These are phyloP conservation scores for Neopestalotiopsis clavispora DNA, from an alignment of 2,329 filamentous ascomycete species.

Conservation along the genomic window DNA sequence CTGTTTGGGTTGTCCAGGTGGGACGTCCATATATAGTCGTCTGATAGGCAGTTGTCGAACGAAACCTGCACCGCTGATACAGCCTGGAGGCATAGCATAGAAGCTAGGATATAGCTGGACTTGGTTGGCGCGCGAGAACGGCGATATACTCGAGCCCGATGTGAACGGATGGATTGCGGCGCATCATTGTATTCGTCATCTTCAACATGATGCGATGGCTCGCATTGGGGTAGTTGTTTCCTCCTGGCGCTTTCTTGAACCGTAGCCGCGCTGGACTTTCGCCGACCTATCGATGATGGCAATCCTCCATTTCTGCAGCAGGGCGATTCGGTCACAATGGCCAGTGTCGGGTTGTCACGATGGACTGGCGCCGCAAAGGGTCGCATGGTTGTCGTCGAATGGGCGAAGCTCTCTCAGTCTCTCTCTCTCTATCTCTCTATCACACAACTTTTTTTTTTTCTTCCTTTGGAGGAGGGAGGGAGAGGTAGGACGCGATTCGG, in stretches of 20 bases:
- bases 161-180: not conserved
- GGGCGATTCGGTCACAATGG: slow-evolving; percentile 18
- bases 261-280: not conserved
- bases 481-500: slow-evolving; percentile 9
- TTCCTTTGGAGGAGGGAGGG: not conserved
- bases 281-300: not conserved
- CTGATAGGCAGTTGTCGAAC: slow-evolving; percentile 83
- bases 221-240: not conserved
- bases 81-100: slow-evolving; percentile 45
- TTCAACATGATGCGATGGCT: not conserved
- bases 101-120: slow-evolving; percentile 37
- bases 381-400: slow-evolving; percentile 31
- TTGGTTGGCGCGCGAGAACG: slow-evolving; percentile 30
- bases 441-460: not conserved
- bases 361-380: slow-evolving; percentile 20
- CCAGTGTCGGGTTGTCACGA: slow-evolving; percentile 18
- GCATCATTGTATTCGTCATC: not conserved
- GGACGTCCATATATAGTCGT: slow-evolving; percentile 58
- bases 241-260: not conserved
- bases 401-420: not conserved
- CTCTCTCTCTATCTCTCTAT: not conserved
- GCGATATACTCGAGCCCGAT: slow-evolving; percentile 3
- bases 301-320: not conserved
- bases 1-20: slow-evolving; percentile 43
- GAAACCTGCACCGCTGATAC: slow-evolving; percentile 69